Conservation (phyloP, 2,329 filamentous ascomycete genomes). For the Pseudogymnoascus sp. region DNA sequence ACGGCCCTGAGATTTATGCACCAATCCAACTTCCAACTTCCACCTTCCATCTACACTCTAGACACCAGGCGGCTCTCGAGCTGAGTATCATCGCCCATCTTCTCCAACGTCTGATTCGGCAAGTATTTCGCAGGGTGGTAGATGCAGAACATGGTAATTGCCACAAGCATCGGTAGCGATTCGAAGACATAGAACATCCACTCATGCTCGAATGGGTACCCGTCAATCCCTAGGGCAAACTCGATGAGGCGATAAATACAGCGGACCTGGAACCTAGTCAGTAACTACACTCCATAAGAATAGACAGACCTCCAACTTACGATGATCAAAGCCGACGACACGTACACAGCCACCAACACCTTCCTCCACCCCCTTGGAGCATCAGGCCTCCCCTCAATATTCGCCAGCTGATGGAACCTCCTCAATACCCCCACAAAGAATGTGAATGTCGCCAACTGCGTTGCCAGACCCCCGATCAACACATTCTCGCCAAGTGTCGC, state of each 20-base stretch:
- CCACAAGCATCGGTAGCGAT: constrained; percentile 38
- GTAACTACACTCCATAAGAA: neutral
- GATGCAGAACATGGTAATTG: constrained; percentile 40
- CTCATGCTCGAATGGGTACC: constrained; percentile 42
- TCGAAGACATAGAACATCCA: constrained; percentile 48
- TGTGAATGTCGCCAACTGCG: constrained; percentile 35
- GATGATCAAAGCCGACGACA: constrained; percentile 38
- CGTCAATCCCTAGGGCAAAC: constrained; percentile 42
- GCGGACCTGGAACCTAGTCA: constrained; percentile 32
- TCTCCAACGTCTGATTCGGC: constrained; percentile 12
- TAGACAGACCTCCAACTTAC: constrained; percentile 28
- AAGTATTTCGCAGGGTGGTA: constrained; percentile 40
- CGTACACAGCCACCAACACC: constrained; percentile 35
- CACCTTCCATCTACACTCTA: neutral
- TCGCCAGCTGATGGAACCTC: constrained; percentile 31
- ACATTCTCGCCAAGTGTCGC: constrained; percentile 33
- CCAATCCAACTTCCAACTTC: neutral
- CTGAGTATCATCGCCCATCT: neutral
- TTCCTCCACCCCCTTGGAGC: constrained; percentile 31
- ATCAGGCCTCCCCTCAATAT: constrained; percentile 14
- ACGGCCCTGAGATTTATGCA: neutral
- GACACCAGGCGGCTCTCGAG: neutral
- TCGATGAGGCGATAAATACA: constrained; percentile 47
- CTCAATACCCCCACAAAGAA: constrained; percentile 35
- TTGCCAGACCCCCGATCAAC: constrained; percentile 34